These are phyloP conservation scores for Tricholoma matsutake DNA, from an alignment of 768 basidiomycete genomes.

Conservation along the genomic window DNA sequence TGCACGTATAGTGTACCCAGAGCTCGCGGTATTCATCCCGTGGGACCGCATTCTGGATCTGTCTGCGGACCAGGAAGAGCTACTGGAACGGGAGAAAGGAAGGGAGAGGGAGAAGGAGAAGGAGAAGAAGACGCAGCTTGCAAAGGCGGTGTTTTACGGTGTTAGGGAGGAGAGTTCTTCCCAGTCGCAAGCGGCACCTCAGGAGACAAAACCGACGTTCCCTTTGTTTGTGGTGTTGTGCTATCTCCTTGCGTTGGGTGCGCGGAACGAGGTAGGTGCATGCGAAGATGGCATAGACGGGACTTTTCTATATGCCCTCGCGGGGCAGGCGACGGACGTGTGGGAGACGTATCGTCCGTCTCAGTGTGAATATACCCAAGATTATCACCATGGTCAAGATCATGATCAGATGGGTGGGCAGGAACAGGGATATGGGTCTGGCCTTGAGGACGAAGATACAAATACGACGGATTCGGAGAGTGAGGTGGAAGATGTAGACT, in stretches of 20 bases:
- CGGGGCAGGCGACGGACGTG: slow-evolving; percentile 35
- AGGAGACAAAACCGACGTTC: slow-evolving; percentile 17
- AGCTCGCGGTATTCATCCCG: slow-evolving; percentile 22
- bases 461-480: slow-evolving; percentile 9
- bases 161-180: not conserved
- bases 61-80: slow-evolving; percentile 6
- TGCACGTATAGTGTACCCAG: slow-evolving; percentile 24
- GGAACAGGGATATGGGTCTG: not conserved
- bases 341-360: slow-evolving; percentile 30
- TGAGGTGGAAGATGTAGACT: slow-evolving; percentile 43
- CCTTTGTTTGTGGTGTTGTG: slow-evolving; percentile 59
- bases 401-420: not conserved
- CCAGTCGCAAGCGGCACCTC: not conserved
- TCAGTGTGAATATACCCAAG: not conserved
- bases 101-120: not conserved
- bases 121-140: slow-evolving; percentile 4
- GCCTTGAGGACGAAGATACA: slow-evolving; percentile 1
- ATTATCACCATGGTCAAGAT: not conserved
- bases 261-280: slow-evolving; percentile 11
- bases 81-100: slow-evolving; percentile 9
- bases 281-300: slow-evolving; percentile 12
- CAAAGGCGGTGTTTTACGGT: slow-evolving; percentile 14
- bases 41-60: slow-evolving; percentile 13
- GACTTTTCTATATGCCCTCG: slow-evolving; percentile 33
- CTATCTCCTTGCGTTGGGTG: slow-evolving; percentile 59